phyloP scores from a whole-genome alignment of 345 rosid species.

The Raphanus raphanistrum region DNA sequence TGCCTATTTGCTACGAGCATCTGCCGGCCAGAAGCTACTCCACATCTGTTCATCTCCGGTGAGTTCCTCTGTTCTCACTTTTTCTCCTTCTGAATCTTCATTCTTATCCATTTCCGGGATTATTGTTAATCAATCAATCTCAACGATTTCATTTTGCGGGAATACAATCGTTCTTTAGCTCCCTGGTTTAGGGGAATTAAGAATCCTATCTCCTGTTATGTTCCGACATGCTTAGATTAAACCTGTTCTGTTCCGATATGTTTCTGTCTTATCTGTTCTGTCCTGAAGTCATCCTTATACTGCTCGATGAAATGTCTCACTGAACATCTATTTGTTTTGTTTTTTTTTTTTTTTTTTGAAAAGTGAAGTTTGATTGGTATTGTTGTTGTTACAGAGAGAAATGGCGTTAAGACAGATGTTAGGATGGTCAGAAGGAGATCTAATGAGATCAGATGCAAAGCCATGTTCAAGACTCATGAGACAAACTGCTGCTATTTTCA shows the following conservation, averaged over 20 bases:
- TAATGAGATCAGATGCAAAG: constrained; percentile 79
- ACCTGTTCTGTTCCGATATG: not conserved
- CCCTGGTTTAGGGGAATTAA: not conserved
- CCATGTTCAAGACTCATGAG: constrained; percentile 79
- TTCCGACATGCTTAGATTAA: not conserved
- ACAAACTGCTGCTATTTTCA: constrained; percentile 73
- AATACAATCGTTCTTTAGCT: not conserved
- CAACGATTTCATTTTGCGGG: not conserved
- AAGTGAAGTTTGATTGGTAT: not conserved
- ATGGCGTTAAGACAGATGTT: constrained; percentile 68
- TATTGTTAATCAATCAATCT: not conserved
- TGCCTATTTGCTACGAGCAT: not conserved
- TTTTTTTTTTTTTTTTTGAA: not conserved
- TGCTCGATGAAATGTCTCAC: constrained; percentile 40
- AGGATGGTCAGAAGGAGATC: constrained; percentile 77
- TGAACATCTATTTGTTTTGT: not conserved
- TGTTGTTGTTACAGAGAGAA: not conserved
- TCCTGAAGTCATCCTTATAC: not conserved
- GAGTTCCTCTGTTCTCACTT: constrained; percentile 11
- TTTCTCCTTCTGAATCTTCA: not conserved
- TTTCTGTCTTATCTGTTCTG: not conserved
- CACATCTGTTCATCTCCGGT: constrained; percentile 9
- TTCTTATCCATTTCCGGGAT: not conserved
- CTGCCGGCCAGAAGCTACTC: not conserved
- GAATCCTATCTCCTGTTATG: not conserved